phyloP scores from a whole-genome alignment of 1,284 basidiomycete genomes.

The Laetiporus sulphureus region DNA sequence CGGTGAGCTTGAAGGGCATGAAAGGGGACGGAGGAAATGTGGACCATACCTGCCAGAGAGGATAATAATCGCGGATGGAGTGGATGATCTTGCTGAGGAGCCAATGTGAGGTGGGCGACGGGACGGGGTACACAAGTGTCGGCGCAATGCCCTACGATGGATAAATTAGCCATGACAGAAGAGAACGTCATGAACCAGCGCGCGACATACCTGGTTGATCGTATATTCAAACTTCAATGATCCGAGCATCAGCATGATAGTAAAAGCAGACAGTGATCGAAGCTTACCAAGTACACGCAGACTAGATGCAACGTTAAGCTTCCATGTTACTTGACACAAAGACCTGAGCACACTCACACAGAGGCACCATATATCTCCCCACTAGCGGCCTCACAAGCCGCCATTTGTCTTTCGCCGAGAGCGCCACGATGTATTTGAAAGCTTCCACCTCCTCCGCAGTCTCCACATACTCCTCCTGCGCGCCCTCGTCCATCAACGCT shows the following conservation, averaged over 20 bases:
- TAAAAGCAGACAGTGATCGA: not conserved
- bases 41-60: constrained; percentile 73
- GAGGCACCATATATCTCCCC: constrained; percentile 71
- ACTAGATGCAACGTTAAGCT: too few relatives aligned
- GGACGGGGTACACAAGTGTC: constrained; percentile 87
- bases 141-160: constrained; percentile 73
- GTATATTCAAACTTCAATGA: constrained; percentile 78
- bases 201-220: constrained; percentile 75
- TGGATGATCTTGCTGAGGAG: constrained; percentile 75
- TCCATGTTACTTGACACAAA: not conserved
- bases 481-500: constrained; percentile 24
- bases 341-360: constrained; percentile 47
- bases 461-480: not conserved
- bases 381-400: constrained; percentile 69
- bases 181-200: too few relatives aligned
- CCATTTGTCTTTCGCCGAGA: constrained; percentile 72
- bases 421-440: constrained; percentile 31
- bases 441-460: constrained; percentile 3
- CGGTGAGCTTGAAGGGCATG: not conserved
- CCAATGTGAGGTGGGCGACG: constrained; percentile 49
- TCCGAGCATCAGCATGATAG: not conserved
- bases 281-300: constrained; percentile 70
- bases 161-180: too few relatives aligned
- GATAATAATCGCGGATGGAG: constrained; percentile 90
- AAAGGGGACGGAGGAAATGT: not conserved